Percentiles rank a stretch among this genome's conserved stretches.
Conservation (phyloP, 352 stramenopile species). For the Phytophthora idaei region DNA sequence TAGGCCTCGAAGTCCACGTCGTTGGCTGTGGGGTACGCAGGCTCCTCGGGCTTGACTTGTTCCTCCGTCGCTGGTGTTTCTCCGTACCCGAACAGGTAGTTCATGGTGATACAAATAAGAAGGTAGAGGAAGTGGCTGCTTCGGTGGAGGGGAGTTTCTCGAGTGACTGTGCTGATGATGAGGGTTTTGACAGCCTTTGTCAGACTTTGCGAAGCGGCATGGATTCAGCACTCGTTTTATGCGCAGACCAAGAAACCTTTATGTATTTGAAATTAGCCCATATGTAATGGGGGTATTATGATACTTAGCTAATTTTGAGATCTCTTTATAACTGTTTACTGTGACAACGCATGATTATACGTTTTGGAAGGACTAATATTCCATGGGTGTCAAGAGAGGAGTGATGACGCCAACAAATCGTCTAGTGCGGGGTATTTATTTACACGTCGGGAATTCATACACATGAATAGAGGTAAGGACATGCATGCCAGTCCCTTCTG, state of each 20-base stretch:
- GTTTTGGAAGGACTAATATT: not conserved
- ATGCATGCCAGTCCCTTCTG: not conserved
- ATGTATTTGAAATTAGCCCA: not conserved
- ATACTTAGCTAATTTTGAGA: too few species aligned
- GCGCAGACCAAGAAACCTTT: not conserved
- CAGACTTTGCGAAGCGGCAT: slow-evolving; percentile 26
- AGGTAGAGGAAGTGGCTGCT: slow-evolving; percentile 6
- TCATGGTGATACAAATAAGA: slow-evolving; percentile 27
- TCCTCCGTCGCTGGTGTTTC: slow-evolving; percentile 36
- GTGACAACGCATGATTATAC: not conserved
- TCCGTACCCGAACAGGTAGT: slow-evolving; percentile 43
- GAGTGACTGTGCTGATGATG: slow-evolving; percentile 11
- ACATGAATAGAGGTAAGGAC: not conserved
- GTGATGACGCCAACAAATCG: slow-evolving; percentile 25
- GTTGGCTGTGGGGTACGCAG: slow-evolving; percentile 47
- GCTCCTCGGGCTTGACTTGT: slow-evolving; percentile 33
- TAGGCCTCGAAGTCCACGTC: slow-evolving; percentile 73
- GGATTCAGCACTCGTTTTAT: slow-evolving; percentile 23
- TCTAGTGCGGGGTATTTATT: slow-evolving; percentile 3
- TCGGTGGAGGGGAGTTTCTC: slow-evolving; percentile 27
- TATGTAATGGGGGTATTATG: too few species aligned
- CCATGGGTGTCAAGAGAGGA: too few species aligned
- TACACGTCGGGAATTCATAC: not conserved
- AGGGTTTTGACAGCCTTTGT: slow-evolving; percentile 23
- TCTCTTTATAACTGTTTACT: not conserved